Base-by-base conservation (phyloP, 2,329 filamentous ascomycete species). In the Colletotrichum chrysophilum region DNA sequence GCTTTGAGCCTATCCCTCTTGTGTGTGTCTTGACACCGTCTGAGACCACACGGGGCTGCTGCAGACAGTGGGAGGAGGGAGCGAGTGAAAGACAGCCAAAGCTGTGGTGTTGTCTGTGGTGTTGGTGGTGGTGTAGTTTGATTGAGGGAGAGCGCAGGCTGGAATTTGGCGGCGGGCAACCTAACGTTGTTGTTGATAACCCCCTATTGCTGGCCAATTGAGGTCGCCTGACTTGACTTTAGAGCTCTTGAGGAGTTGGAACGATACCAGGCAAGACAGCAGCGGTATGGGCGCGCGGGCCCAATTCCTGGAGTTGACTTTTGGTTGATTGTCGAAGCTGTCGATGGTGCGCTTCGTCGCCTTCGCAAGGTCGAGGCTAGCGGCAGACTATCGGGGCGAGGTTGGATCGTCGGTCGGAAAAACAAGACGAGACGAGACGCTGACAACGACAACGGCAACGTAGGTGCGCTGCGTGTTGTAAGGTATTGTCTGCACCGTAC, bases 371-470 rank as follows among this genome's bases (percentile, higher is more conserved):
- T 76, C 36, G 74, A 73, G 36, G 24, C 74, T 76, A 69, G 58
- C 70, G 58, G 64, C 34, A 68, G 74, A 73, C 64, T 75, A 73
- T 73, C 73, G 73, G 56, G 36, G 61, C 38, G 43, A 74, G 60
- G 32, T 67, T 75, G 62, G 69, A 58, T 67, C 69, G 73, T 67
- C 56, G 69, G 52, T 67, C 73, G 32, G 26, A 56, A 67, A 75
- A 67, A 72, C 56, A 58, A 56, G 10, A 75, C 73, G 55, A 71
- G 62, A 34, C 52, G 64, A 71, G 62, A 56, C 52, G 70, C 52
- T 28, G 72, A 66, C 38, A 66, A 65, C n/a, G 43, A 66, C 43
- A 52, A 52, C n/a, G 13, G 12, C n/a, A 52, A 21, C 43, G 43
- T 7, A 64, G 32, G 52, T 52, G 67, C 48, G 38, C 60, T 38